Percentiles rank a stretch among this genome's conserved stretches.
These are phyloP conservation scores for Stachybotrys chartarum DNA, from an alignment of 2,329 filamentous ascomycete species.

Conservation along the genomic window DNA sequence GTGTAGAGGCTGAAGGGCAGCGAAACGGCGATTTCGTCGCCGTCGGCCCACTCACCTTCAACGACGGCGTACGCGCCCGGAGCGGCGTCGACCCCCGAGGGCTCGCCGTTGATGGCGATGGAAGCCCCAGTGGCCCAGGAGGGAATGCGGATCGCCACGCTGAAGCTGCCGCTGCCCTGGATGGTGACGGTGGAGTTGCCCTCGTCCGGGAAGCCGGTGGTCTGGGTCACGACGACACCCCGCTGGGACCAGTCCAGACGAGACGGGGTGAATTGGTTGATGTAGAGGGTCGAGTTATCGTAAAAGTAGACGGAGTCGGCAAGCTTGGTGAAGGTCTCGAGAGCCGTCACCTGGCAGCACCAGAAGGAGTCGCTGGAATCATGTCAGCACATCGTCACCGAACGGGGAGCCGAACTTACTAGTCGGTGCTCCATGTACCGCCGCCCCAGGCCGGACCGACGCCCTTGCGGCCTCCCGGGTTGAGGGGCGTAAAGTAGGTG, in stretches of 20 bases:
- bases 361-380: conserved; percentile 32
- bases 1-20: conserved; percentile 37
- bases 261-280: conserved; percentile 43
- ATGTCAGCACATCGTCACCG: not conserved
- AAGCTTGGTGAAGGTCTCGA: conserved; percentile 47
- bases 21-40: conserved; percentile 34
- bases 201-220: conserved; percentile 31
- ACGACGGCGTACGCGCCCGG: conserved; percentile 35
- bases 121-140: conserved; percentile 32
- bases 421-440: conserved; percentile 47
- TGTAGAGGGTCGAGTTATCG: conserved; percentile 31
- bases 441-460: conserved; percentile 46
- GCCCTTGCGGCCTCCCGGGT: conserved; percentile 37
- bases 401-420: not conserved
- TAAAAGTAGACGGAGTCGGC: conserved; percentile 46
- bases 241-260: conserved; percentile 34
- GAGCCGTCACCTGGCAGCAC: conserved; percentile 45
- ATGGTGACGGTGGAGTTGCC: conserved; percentile 33
- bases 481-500: conserved; percentile 45
- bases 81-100: conserved; percentile 11
- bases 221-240: conserved; percentile 32
- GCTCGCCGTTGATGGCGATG: conserved; percentile 33
- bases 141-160: conserved; percentile 38
- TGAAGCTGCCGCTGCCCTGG: conserved; percentile 22
- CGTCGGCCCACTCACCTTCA: conserved; percentile 31